Base-by-base conservation (phyloP, 352 stramenopile genomes). In the Pythium aphanidermatum region DNA sequence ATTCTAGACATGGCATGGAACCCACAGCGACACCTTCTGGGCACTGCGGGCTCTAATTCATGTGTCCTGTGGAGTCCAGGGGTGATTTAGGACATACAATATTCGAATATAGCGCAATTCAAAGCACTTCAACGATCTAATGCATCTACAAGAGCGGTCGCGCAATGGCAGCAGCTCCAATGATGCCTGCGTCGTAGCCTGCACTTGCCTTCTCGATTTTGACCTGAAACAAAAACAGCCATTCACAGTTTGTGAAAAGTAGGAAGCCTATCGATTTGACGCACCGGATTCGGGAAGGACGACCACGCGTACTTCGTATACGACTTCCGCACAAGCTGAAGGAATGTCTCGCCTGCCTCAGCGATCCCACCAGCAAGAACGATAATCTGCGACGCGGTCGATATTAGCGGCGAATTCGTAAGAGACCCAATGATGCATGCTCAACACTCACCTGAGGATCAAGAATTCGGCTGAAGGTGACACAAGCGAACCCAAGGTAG, bases 131-230 rank as follows among this genome's bases (percentile, higher is more conserved):
- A 25, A 24, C 4, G 14, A 34, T 9, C 2, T 17, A 3, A 16
- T 32, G 8, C n/a, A 23, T 23, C 17, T 29, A 19, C 28, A 46
- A 49, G 24, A 57, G 41, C 2, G 26, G 42, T 25, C 46, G 46
- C 28, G 37, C 46, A 25, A 44, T 46, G 17, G 76, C 76, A 7
- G 74, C 81, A 3, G 76, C 78, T 27, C 81, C 81, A 37, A 93
- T 83, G 56, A 93, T 86, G 4, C 81, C 81, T 13, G 78, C 83
- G 56, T 90, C 70, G 55, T 93, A 93, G n/a, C 81, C 81, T 3
- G 73, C 78, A 25, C 60, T 87, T 16, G 78, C 73, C 42, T 88
- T 89, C 47, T 88, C 77, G 48, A 92, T 87, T 27, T 51, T 58
- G 37, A 88, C 73, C 76, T 88, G 24, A 11, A 31, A 6, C 12